Percentiles rank a stretch among this genome's conserved stretches.
These are phyloP conservation scores for Alternaria gaisen DNA, from an alignment of 2,329 filamentous ascomycete genomes.

Conservation along the genomic window DNA sequence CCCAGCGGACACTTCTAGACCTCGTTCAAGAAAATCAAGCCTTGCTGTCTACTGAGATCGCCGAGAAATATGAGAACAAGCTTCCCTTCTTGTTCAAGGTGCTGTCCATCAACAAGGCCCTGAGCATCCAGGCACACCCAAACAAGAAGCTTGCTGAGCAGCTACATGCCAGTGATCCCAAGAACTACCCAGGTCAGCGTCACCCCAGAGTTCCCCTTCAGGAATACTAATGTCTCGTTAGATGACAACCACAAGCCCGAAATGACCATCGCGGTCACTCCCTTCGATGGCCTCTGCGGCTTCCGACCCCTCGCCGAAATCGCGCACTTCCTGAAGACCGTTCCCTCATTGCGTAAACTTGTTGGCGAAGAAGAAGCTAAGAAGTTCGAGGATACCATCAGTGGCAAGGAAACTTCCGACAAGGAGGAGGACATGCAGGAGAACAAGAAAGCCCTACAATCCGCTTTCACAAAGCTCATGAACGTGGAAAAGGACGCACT, in stretches of 20 bases:
- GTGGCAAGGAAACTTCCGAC: slow-evolving; percentile 61
- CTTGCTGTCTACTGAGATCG: slow-evolving; percentile 77
- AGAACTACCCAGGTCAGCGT: slow-evolving; percentile 78
- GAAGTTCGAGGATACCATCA: slow-evolving; percentile 57
- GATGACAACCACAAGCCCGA: slow-evolving; percentile 99
- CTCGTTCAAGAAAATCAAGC: slow-evolving; percentile 86
- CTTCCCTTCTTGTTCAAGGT: slow-evolving; percentile 98
- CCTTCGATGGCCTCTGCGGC: slow-evolving; percentile 94
- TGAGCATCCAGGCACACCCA: slow-evolving; percentile 96
- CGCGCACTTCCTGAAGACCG: slow-evolving; percentile 77
- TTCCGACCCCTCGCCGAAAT: slow-evolving; percentile 91
- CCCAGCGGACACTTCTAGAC: slow-evolving; percentile 85
- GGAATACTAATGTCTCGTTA: slow-evolving; percentile 8
- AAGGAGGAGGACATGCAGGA: slow-evolving; percentile 56
- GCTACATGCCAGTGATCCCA: slow-evolving; percentile 83
- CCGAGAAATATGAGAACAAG: slow-evolving; percentile 78
- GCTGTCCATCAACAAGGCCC: slow-evolving; percentile 90
- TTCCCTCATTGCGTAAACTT: slow-evolving; percentile 61
- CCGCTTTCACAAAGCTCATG: slow-evolving; percentile 83
- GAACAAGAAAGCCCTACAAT: slow-evolving; percentile 82
- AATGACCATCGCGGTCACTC: slow-evolving; percentile 97
- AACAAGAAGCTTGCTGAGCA: slow-evolving; percentile 94
- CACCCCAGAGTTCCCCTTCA: too few species aligned
- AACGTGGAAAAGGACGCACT: slow-evolving; percentile 73
- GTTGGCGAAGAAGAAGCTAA: slow-evolving; percentile 59